Base-by-base conservation (phyloP, 495 filamentous ascomycete genomes). In the Umbilicaria muhlenbergii region DNA sequence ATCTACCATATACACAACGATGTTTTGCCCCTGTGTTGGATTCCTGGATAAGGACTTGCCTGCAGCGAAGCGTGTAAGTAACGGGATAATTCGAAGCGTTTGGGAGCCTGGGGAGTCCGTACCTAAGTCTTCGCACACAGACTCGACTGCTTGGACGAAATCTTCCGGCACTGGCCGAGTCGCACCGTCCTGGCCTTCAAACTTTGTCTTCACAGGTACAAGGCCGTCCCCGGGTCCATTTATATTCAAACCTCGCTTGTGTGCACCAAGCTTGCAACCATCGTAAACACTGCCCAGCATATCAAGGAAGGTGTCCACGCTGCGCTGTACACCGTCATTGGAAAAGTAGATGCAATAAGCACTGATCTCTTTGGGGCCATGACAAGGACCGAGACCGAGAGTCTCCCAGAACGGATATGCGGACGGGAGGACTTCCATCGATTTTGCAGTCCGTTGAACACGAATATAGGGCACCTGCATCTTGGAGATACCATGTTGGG, bases 351-450 rank as follows among this genome's bases (percentile, higher is more conserved):
- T 68, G 51, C 85, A 92, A 51, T 86, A 76, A 11, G 78, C 75
- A 10, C 74, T 72, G 24, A 95, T 67, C 53, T 94, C 75, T 60
- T 95, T 99, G 2, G 66, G 48, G 1, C 85, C 86, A 56, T 77
- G 74, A 31, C 76, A 72, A 15, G 92, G 91, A 15, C 75, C 78
- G 18, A 99, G 70, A 5, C 84, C 81, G 46, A 96, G 70, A 17
- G 80, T 81, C 50, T 96, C 87, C 92, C 92, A 96, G 52, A 96
- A 99, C 0, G 71, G 56, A 8, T 94, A 56, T 1, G 84, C 81
- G 5, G 87, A 69, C 8, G 89, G 84, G 34, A 94, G 65, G 31
- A 93, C 66, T 32, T 92, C 83, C 32, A 91, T 67, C 41, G 67
- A 74, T 5, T 72, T 75, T 36, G 86, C 82, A 11, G 78, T 77